These are phyloP conservation scores for Cladosporium sp. DNA, from an alignment of 2,329 filamentous ascomycete species.

Conservation along the genomic window DNA sequence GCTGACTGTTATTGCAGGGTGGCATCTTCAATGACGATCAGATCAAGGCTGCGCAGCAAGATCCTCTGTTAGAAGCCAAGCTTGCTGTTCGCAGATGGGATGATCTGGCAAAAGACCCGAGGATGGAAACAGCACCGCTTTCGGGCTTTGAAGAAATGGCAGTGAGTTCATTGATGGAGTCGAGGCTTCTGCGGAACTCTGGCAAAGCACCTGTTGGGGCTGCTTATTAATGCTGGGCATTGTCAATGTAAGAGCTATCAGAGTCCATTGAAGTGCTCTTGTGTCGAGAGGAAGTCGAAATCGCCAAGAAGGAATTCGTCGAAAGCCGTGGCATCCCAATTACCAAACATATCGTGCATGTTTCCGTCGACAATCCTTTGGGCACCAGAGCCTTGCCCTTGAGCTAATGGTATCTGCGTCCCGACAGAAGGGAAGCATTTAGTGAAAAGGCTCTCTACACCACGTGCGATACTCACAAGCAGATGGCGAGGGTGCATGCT, in stretches of 20 bases:
- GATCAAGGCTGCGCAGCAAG: slow-evolving; percentile 27
- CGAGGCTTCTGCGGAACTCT: neutral
- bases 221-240: too few relatives aligned
- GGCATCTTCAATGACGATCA: slow-evolving; percentile 33
- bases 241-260: slow-evolving; percentile 13
- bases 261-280: slow-evolving; percentile 24
- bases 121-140: slow-evolving; percentile 19
- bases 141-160: slow-evolving; percentile 16
- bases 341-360: slow-evolving; percentile 24
- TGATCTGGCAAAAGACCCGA: slow-evolving; percentile 33
- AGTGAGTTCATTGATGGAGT: slow-evolving; percentile 13
- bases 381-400: neutral
- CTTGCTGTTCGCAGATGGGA: slow-evolving; percentile 36
- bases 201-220: too few relatives aligned
- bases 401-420: neutral
- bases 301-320: slow-evolving; percentile 31
- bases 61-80: slow-evolving; percentile 35
- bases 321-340: slow-evolving; percentile 21
- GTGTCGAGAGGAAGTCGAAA: slow-evolving; percentile 28
- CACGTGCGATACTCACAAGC: slow-evolving; percentile 25
- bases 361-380: slow-evolving; percentile 23
- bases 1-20: slow-evolving; percentile 19
- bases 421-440: slow-evolving; percentile 15
- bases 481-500: slow-evolving; percentile 29
- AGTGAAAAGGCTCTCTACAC: slow-evolving; percentile 25